Base-by-base conservation (phyloP, 176 grass and related monocot species). In the Eragrostis curvula region DNA sequence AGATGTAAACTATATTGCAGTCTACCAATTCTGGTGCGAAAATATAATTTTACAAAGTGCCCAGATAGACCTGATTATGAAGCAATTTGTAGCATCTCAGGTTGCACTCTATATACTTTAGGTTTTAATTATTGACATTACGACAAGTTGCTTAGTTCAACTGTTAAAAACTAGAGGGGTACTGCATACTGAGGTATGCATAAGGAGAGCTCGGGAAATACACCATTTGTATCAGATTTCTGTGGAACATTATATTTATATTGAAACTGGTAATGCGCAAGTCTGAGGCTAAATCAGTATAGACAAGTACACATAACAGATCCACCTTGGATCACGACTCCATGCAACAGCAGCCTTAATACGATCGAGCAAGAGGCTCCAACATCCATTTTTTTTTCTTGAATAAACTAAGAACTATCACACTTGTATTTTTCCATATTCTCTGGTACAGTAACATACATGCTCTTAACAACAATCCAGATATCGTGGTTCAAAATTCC, bases 1-100 rank as follows among this genome's bases (percentile, higher is more conserved):
- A 63, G 21, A 82, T 55, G 9, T 75, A 43, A 63, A 74, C 30
- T 52, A 64, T 57, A 66, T 47, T 55, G 25, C 67, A 66, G 43
- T 82, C 73, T 82, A 30, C 29, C 63, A 81, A 40, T 85, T 89
- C 6, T 79, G 18, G 15, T 82, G 55, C n/a, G 41, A 82, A 66
- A 23, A 51, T 64, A 61, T 32, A 71, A 66, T 84, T 77, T 77
- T 77, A 27, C 40, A n/a, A 46, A 70, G 42, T 39, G 48, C 16
- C 40, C 29, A 17, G 59, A 41, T 60, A 74, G 16, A 48, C 68
- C 15, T 48, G 14, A 42, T n/a, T 40, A 65, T 74, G 57, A 72
- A 65, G 44, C 29, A 74, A 49, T 27, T 67, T 41, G 28, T 52
- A 79, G 21, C 66, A 68, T 67, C 47, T 41, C 21, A 68, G 41